These are phyloP conservation scores for Acer negundo DNA, from an alignment of 345 rosid genomes.

Conservation along the genomic window DNA sequence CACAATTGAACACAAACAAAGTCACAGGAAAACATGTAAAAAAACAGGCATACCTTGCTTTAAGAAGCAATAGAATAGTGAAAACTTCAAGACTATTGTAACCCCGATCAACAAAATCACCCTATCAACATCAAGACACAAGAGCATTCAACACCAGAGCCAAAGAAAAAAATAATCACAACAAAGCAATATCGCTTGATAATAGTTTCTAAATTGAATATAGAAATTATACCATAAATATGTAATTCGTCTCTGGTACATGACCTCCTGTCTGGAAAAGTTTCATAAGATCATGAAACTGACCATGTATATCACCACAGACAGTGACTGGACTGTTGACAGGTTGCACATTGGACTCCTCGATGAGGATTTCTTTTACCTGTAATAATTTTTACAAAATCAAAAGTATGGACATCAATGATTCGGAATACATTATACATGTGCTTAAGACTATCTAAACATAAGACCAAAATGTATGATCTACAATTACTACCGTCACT, in stretches of 20 bases:
- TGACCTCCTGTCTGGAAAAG: conserved; percentile 99
- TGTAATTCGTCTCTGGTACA: conserved; percentile 97
- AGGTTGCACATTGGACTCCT: conserved; percentile 99
- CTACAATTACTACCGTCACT: neutral
- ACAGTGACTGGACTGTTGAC: conserved; percentile 99
- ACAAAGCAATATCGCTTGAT: conserved; percentile 8
- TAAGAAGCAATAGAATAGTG: conserved; percentile 91
- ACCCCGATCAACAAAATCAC: conserved; percentile 95
- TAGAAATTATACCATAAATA: conserved; percentile 69
- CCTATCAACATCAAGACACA: conserved; percentile 57
- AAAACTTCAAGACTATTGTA: conserved; percentile 98
- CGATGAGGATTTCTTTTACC: conserved; percentile 97
- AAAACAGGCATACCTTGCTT: conserved; percentile 65
- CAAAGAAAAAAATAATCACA: neutral
- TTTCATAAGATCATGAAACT: conserved; percentile 98
- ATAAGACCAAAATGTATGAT: too few species aligned
- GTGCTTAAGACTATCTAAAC: too few species aligned
- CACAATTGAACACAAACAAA: conserved; percentile 10
- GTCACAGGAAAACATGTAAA: conserved; percentile 7
- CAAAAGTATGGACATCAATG: neutral
- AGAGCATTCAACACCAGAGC: conserved; percentile 10
- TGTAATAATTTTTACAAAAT: conserved; percentile 29
- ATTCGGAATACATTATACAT: too few species aligned
- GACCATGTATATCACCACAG: conserved; percentile 99
- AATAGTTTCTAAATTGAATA: neutral